phyloP scores from a whole-genome alignment of 352 stramenopile genomes.

The Nothophytophthora sp. region DNA sequence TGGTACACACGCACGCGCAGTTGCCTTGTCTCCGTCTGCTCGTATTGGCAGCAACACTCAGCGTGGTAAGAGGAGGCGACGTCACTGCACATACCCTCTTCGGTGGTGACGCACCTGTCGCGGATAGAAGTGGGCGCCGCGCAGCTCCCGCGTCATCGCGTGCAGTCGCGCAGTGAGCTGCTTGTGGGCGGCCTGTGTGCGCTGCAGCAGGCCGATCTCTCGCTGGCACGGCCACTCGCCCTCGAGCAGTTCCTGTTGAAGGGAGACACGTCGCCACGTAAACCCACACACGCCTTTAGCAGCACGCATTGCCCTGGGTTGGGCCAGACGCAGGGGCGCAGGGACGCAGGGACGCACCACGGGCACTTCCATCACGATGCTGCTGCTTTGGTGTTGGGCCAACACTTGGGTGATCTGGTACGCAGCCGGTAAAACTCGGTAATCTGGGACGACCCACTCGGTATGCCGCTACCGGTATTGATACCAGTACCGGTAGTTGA shows the following conservation, averaged over 20 bases:
- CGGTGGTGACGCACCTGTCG: conserved; percentile 24
- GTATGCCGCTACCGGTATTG: too few species aligned
- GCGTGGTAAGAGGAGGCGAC: too few species aligned
- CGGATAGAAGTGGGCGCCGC: conserved; percentile 63
- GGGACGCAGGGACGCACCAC: conserved; percentile 1
- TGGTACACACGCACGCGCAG: conserved; percentile 63
- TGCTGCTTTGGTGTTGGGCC: too few species aligned
- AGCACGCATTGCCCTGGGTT: too few species aligned
- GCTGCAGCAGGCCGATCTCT: conserved; percentile 59
- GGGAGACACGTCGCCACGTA: too few species aligned
- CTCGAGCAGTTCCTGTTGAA: conserved; percentile 46
- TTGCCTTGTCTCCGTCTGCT: conserved; percentile 53
- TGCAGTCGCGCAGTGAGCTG: conserved; percentile 48
- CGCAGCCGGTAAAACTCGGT: too few species aligned
- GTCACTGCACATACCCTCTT: too few species aligned
- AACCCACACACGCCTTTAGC: too few species aligned
- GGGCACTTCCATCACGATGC: conserved; percentile 1
- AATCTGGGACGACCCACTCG: too few species aligned
- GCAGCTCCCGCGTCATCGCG: conserved; percentile 54
- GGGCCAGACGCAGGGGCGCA: not conserved
- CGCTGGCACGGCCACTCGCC: conserved; percentile 54
- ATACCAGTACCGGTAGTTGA: too few species aligned
- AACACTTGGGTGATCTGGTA: too few species aligned
- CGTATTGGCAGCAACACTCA: not conserved
- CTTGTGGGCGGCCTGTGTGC: conserved; percentile 40